Base-by-base conservation (phyloP, 176 grass and related monocot species). In the Rhynchospora breviuscula region DNA sequence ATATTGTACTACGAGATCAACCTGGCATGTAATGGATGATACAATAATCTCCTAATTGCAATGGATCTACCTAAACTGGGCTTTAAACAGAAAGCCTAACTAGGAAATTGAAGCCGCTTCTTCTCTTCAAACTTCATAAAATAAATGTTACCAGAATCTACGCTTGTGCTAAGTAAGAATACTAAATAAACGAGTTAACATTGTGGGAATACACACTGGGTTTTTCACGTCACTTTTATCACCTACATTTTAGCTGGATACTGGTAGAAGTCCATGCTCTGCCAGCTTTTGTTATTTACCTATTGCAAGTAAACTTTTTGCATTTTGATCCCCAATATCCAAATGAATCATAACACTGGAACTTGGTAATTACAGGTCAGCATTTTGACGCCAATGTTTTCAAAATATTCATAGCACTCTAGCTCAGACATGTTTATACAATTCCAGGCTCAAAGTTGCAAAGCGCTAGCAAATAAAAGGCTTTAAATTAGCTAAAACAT, bases 141-240 rank as follows among this genome's bases (percentile, higher is more conserved):
- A 25, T 7, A 2, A 57, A 78, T 11, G 10, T 6, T 53, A 52
- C 22, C 59, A 62, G 8, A 59, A 59, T 35, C 2, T 78, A 15
- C 33, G 35, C 29, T 35, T 67, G 62, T 6, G 43, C 21, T 44
- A 44, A 21, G 44, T 48, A 72, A 48, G 66, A 73, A 49, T 76
- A 9, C 73, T 54, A 52, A 46, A 22, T 67, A 40, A 73, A 25
- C 70, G 25, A 52, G 21, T 25, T 29, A 25, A 75, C 51, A 75
- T 53, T 25, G 23, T 52, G 71, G 1, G 1, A 56, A 45, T 13
- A 53, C 47, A 51, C 21, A 26, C 72, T 25, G 72, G 11, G 48
- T 26, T 31, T 47, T 77, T n/a, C 72, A 56, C 48, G 72, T 77
- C 72, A 54, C 54, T 77, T 77, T 48, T 77, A 77, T 56, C 13